phyloP scores from a whole-genome alignment of 129 eudicot genomes.

The Cynara cardunculus region DNA sequence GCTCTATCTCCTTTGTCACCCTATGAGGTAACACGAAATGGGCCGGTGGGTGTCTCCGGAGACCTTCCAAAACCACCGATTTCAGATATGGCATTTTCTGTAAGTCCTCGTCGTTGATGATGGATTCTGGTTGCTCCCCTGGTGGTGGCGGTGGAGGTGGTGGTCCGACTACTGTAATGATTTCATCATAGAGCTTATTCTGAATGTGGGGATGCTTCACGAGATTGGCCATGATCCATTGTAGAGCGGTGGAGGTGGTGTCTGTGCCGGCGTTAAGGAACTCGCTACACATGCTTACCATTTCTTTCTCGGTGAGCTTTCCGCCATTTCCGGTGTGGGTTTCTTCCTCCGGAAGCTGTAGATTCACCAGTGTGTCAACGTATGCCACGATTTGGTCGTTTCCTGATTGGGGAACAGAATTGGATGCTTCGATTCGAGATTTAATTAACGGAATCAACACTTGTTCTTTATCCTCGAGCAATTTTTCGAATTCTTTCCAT shows the following conservation, averaged over 20 bases:
- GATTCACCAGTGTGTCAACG: conserved; percentile 45
- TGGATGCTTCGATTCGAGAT: conserved; percentile 23
- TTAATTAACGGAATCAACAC: conserved; percentile 42
- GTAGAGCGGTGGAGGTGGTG: conserved; percentile 59
- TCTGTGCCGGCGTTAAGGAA: conserved; percentile 64
- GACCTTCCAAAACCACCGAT: conserved; percentile 54
- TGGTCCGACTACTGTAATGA: conserved; percentile 33
- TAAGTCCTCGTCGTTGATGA: conserved; percentile 44
- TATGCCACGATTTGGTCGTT: conserved; percentile 37
- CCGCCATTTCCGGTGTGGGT: conserved; percentile 8
- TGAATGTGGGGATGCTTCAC: conserved; percentile 56
- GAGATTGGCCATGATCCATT: conserved; percentile 78
- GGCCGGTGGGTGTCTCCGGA: conserved; percentile 63
- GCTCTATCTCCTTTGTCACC: conserved; percentile 36
- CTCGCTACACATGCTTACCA: conserved; percentile 50
- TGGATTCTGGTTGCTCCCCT: neutral
- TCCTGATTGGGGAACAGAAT: neutral
- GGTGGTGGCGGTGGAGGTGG: neutral
- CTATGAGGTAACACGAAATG: conserved; percentile 49
- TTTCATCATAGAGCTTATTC: conserved; percentile 53
- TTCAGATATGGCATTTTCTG: conserved; percentile 51
- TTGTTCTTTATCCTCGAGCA: conserved; percentile 23
- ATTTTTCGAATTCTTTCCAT: conserved; percentile 36
- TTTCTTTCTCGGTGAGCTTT: conserved; percentile 33
- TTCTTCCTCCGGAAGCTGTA: conserved; percentile 40